A percentile compares a stretch with the other conserved stretches of the same genome.
Conservation (phyloP, 1,284 basidiomycete genomes). For the Ceratobasidium sp. region DNA sequence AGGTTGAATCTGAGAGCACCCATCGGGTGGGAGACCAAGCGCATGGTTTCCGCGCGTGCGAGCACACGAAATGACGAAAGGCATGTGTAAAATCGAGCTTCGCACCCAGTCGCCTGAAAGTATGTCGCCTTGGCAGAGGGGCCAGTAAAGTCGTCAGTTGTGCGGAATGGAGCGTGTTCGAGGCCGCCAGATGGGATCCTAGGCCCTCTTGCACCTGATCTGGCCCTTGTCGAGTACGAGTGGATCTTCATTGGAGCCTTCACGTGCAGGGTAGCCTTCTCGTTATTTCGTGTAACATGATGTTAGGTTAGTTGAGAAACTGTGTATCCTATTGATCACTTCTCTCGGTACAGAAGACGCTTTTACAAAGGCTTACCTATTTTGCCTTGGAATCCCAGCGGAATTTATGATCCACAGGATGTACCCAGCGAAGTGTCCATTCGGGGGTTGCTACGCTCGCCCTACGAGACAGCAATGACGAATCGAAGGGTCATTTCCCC, state of each 20-base stretch:
- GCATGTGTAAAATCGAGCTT: conserved; percentile 15
- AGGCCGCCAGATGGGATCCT: neutral
- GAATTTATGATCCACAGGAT: neutral
- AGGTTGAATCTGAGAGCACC: conserved; percentile 35
- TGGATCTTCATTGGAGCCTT: conserved; percentile 21
- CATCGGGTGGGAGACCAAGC: conserved; percentile 18
- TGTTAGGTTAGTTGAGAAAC: conserved; percentile 10
- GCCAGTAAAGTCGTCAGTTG: neutral
- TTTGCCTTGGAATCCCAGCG: neutral
- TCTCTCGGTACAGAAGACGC: conserved; percentile 29
- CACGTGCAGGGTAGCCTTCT: conserved; percentile 23
- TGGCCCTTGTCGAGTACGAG: conserved; percentile 19
- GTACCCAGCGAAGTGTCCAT: neutral
- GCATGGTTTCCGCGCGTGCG: conserved; percentile 25
- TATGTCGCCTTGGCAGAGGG: conserved; percentile 17
- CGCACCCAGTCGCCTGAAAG: neutral
- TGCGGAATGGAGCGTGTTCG: neutral
- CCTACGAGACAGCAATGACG: conserved; percentile 27
- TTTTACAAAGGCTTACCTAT: conserved; percentile 42
- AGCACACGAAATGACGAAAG: conserved; percentile 38
- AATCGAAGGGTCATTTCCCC: neutral
- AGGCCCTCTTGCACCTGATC: conserved; percentile 21
- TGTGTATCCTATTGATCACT: conserved; percentile 19
- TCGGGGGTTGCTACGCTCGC: conserved; percentile 3
- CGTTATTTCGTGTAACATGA: neutral